phyloP scores from a whole-genome alignment of 805 yeast genomes.

The Saccharomycopsis javanensis region DNA sequence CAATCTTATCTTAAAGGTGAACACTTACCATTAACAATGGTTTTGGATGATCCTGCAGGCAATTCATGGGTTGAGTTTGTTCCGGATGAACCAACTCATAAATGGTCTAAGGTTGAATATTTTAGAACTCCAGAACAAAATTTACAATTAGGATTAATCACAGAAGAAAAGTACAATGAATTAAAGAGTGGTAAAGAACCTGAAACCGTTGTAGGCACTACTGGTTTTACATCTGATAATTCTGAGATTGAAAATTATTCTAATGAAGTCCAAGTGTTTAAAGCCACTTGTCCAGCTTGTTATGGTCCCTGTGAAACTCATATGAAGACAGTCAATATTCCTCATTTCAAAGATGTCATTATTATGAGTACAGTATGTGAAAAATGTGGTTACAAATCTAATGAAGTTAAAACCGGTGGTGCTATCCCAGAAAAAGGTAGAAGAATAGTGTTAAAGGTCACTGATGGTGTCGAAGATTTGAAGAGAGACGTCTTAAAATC shows the following conservation, averaged over 20 bases:
- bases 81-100: constrained; percentile 81
- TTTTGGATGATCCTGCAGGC: constrained; percentile 89
- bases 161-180: constrained; percentile 31
- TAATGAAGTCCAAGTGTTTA: constrained; percentile 88
- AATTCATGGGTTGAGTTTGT: constrained; percentile 90
- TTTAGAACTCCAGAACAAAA: constrained; percentile 82
- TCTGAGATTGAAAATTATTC: constrained; percentile 76
- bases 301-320: constrained; percentile 76
- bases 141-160: constrained; percentile 69
- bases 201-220: constrained; percentile 22
- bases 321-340: constrained; percentile 94
- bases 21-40: constrained; percentile 66
- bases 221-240: constrained; percentile 61
- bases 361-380: constrained; percentile 93
- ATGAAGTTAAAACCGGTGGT: constrained; percentile 98
- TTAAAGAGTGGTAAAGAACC: constrained; percentile 27
- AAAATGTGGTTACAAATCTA: constrained; percentile 88
- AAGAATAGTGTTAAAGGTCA: constrained; percentile 59
- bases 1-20: constrained; percentile 54
- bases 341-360: constrained; percentile 95
- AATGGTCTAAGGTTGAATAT: constrained; percentile 82
- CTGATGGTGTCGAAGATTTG: constrained; percentile 79
- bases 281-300: constrained; percentile 90
- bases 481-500: constrained; percentile 91
- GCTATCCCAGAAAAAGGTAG: constrained; percentile 83